Base-by-base conservation (phyloP, 176 grass and related monocot species). In the Stipa capillata region DNA sequence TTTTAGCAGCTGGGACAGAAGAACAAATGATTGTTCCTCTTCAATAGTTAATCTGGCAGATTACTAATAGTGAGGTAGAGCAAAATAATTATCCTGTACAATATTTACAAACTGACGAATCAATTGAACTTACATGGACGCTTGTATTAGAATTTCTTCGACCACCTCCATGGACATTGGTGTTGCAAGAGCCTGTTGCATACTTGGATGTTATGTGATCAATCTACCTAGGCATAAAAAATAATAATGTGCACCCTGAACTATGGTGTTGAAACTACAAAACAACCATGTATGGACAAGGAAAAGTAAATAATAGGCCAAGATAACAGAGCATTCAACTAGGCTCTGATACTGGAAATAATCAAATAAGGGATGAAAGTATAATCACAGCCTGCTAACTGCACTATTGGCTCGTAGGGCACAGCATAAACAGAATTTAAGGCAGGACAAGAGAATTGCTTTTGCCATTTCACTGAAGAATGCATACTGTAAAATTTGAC, bases 21-120 rank as follows among this genome's bases (percentile, higher is more conserved):
- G 82, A 65, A 88, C 49, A 82, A 94, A 97, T 73, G 80, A 76
- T 50, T 72, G 82, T 66, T 97, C 94, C 25, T 81, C 79, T 77
- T 94, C 82, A 88, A 97, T 92, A 57, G 74, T 78, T 81, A 97
- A 89, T 80, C 94, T 97, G 75, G 59, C 40, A 89, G n/a, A 68
- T 32, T 29, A 45, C 43, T 77, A 45, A 83, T 32, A 67, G 42
- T 66, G 32, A 87, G 37, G 20, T 5, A 83, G 25, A 64, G 73
- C 16, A 76, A 70, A 68, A 73, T 32, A 69, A 65, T 51, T 21
- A 29, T 77, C 60, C 33, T 21, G 42, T 45, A 81, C 8, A 83
- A 39, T 71, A 80, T 82, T n/a, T 61, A 51, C 8, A 50, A 15
- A 36, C 24, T 64, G 28, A 20, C 9, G 54, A 80, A 72, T 83